Conservation (phyloP, 176 grass and related monocot genomes). For the Cocos nucifera region DNA sequence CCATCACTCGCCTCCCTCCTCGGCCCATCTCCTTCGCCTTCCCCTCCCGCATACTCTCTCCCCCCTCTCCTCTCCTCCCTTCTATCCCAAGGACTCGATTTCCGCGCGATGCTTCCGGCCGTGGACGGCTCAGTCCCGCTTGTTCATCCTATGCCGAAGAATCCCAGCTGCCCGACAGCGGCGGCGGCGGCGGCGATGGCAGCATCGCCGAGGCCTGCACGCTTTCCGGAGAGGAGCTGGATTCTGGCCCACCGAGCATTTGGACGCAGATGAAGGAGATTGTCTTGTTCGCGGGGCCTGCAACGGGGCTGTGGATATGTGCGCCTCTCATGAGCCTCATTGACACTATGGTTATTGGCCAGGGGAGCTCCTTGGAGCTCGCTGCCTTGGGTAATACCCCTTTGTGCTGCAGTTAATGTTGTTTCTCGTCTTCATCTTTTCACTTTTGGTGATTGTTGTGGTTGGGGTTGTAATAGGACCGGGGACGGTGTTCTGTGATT, state of each 20-base stretch:
- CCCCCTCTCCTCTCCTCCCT: background rate
- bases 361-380: conserved; percentile 67
- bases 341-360: conserved; percentile 95
- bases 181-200: background rate
- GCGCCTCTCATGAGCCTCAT: conserved; percentile 92
- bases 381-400: conserved; percentile 50
- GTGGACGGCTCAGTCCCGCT: background rate
- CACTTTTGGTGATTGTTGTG: too few species aligned
- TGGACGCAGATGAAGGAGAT: conserved; percentile 69
- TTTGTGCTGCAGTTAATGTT: too few species aligned
- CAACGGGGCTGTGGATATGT: conserved; percentile 79
- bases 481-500: conserved; percentile 89
- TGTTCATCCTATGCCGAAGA: background rate
- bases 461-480: conserved; percentile 38
- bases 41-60: background rate
- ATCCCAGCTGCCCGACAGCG: background rate
- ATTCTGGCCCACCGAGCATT: conserved; percentile 19
- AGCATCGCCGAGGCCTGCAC: background rate
- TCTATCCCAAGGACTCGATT: background rate
- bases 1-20: background rate
- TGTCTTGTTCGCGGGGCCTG: conserved; percentile 56
- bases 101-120: conserved; percentile 1
- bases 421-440: too few species aligned
- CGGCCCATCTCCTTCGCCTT: background rate
- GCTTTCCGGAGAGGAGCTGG: background rate